A percentile compares a stretch with the other conserved stretches of the same genome.
Conservation (phyloP, 2,329 filamentous ascomycete species). For the Aureobasidium sp. region DNA sequence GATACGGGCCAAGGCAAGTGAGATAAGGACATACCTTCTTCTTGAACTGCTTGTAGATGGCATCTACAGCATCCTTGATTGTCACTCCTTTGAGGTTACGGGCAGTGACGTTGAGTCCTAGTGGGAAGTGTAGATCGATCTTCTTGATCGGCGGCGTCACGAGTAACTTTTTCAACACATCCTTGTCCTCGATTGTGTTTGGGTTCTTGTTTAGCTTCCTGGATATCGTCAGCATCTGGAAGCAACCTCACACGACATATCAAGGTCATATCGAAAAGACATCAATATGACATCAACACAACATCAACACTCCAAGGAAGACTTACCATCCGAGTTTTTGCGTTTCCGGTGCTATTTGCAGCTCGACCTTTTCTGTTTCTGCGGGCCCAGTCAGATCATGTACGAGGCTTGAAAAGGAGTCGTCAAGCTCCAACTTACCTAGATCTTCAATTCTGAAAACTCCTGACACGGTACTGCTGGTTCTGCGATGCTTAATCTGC, state of each 20-base stretch:
- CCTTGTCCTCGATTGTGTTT: constrained; percentile 69
- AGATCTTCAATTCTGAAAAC: constrained; percentile 80
- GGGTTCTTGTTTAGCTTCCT: constrained; percentile 95
- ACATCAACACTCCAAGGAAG: background rate
- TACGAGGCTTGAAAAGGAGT: background rate
- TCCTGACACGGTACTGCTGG: constrained; percentile 65
- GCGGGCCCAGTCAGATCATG: constrained; percentile 17
- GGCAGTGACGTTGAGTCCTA: constrained; percentile 80
- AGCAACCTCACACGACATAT: background rate
- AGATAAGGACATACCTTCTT: constrained; percentile 66
- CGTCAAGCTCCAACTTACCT: constrained; percentile 50
- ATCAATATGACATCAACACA: constrained; percentile 1
- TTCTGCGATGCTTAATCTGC: constrained; percentile 59
- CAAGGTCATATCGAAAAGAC: background rate
- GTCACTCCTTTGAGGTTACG: constrained; percentile 91
- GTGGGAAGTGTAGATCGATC: constrained; percentile 86
- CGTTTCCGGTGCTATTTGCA: constrained; percentile 72
- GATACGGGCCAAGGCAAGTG: constrained; percentile 10
- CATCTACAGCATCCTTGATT: constrained; percentile 93
- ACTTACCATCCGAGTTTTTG: constrained; percentile 82
- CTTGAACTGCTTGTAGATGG: constrained; percentile 93
- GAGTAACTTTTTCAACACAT: constrained; percentile 73
- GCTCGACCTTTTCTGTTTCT: constrained; percentile 68
- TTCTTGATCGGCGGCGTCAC: constrained; percentile 81
- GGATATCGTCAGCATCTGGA: constrained; percentile 15